phyloP scores from a whole-genome alignment of 108 stramenopile species.

The Fragilaria crotonensis region DNA sequence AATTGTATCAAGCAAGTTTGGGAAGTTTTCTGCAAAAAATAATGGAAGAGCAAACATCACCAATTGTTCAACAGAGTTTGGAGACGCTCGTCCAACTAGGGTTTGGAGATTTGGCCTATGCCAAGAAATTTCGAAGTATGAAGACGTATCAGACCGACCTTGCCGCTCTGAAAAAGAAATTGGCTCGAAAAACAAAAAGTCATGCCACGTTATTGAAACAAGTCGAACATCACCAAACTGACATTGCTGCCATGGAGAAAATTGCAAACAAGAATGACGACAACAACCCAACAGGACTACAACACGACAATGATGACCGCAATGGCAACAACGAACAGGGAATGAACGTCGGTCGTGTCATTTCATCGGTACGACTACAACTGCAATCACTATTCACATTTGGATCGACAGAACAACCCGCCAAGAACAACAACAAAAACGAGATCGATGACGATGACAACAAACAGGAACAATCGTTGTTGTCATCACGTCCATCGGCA shows the following conservation, averaged over 20 bases:
- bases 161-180: slow-evolving; percentile 5
- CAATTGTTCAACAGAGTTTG: slow-evolving; percentile 7
- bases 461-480: no score
- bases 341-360: background rate
- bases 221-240: background rate
- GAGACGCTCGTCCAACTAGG: slow-evolving; percentile 23
- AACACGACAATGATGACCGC: no score
- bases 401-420: no score
- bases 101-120: slow-evolving; percentile 35
- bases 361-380: no score
- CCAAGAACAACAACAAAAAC: background rate
- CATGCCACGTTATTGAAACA: background rate
- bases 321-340: background rate
- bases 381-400: no score
- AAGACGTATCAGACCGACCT: background rate
- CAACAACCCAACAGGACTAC: background rate
- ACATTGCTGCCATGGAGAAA: background rate
- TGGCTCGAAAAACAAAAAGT: slow-evolving; percentile 3
- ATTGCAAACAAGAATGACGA: slow-evolving; percentile 1
- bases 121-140: slow-evolving; percentile 31
- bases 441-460: background rate
- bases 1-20: slow-evolving; percentile 46
- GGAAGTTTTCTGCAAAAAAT: background rate
- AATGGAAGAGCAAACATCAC: background rate
- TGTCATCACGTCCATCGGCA: no score